Conservation (phyloP, 108 stramenopile genomes). For the Fragilariopsis cylindrus region DNA sequence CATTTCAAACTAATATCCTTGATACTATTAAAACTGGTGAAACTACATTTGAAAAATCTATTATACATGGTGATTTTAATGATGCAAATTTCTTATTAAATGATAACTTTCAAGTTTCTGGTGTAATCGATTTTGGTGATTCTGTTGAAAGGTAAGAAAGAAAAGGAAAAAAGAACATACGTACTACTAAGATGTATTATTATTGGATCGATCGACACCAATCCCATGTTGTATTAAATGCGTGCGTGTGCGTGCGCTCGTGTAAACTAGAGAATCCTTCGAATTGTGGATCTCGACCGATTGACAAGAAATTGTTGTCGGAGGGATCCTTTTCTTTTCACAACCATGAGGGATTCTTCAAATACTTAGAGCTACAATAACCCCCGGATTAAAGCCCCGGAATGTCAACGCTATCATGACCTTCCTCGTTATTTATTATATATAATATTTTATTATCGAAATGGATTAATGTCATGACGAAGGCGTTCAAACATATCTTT, state of each 20-base stretch:
- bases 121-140: constrained; percentile 92
- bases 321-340: constrained; percentile 56
- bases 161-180: background rate
- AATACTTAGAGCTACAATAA: constrained; percentile 86
- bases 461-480: constrained; percentile 71
- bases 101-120: constrained; percentile 55
- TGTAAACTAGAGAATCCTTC: constrained; percentile 77
- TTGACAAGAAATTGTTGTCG: constrained; percentile 76
- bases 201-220: background rate
- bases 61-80: constrained; percentile 74
- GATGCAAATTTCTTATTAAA: constrained; percentile 86
- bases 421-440: constrained; percentile 21
- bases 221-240: background rate
- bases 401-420: constrained; percentile 91
- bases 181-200: background rate
- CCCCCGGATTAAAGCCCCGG: constrained; percentile 92
- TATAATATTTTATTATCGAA: constrained; percentile 13
- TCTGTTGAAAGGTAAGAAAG: constrained; percentile 76
- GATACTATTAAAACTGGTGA: constrained; percentile 45
- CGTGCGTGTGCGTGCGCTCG: constrained; percentile 1
- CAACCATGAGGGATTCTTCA: constrained; percentile 74
- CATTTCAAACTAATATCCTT: constrained; percentile 62
- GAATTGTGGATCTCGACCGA: constrained; percentile 67
- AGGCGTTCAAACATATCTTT: constrained; percentile 67
- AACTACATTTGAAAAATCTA: constrained; percentile 7